Conservation (phyloP, 352 stramenopile species). For the Phytophthora pseudosyringae region DNA sequence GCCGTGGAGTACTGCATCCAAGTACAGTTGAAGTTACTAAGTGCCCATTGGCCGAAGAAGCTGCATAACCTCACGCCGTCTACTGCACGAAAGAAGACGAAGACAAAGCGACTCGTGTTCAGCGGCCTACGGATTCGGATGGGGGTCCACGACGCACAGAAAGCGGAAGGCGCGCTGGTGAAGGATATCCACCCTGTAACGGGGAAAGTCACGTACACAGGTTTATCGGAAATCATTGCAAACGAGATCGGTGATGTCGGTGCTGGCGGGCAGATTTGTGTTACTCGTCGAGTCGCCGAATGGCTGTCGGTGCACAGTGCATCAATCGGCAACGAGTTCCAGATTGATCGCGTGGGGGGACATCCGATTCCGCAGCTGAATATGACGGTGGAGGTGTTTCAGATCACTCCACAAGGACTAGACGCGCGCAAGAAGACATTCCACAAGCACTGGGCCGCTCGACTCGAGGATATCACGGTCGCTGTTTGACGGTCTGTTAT, state of each 20-base stretch:
- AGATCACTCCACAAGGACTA: constrained; percentile 44
- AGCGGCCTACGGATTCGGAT: constrained; percentile 61
- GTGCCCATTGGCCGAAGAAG: constrained; percentile 48
- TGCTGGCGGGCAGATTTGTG: constrained; percentile 58
- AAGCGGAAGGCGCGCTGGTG: constrained; percentile 55
- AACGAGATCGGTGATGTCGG: constrained; percentile 58
- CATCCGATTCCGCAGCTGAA: constrained; percentile 46
- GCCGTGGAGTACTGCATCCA: constrained; percentile 64
- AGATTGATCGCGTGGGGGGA: constrained; percentile 38
- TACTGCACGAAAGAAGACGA: constrained; percentile 43
- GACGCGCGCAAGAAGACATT: constrained; percentile 49
- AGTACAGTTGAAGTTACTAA: constrained; percentile 55
- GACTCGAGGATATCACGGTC: constrained; percentile 22
- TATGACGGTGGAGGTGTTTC: constrained; percentile 46
- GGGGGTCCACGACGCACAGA: constrained; percentile 58
- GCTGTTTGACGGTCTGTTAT: too few species aligned
- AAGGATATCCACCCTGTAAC: constrained; percentile 55
- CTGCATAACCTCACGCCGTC: constrained; percentile 47
- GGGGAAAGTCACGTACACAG: constrained; percentile 59
- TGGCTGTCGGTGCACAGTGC: constrained; percentile 45
- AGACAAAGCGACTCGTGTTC: constrained; percentile 55
- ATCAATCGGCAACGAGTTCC: constrained; percentile 24
- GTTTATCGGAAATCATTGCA: constrained; percentile 63
- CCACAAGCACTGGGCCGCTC: constrained; percentile 21
- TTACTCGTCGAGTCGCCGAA: constrained; percentile 45